Evolutionary conservation across 176 grass and related monocot species (phyloP).

Genomic region (Chloris gayana): DNA sequence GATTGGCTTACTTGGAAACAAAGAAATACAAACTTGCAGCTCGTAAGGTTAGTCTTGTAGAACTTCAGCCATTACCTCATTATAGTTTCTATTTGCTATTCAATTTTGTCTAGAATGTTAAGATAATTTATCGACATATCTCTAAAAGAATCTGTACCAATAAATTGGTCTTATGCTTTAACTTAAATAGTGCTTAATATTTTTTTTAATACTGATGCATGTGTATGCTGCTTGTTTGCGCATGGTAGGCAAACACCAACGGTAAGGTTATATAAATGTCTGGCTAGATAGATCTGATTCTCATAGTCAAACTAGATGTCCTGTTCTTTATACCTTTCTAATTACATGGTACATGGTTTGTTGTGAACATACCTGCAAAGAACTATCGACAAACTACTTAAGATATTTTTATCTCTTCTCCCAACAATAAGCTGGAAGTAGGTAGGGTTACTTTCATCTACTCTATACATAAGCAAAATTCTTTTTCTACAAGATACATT

Average conservation of each 20-base stretch:
- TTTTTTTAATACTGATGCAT: background rate
- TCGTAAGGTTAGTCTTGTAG: slow-evolving; percentile 68
- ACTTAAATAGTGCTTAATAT: background rate
- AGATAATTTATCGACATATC: background rate
- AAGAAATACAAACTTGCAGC: slow-evolving; percentile 98
- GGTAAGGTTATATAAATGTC: background rate
- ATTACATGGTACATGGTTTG: background rate
- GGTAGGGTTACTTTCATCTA: background rate
- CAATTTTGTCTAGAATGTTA: background rate
- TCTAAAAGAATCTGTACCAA: background rate
- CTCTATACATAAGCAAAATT: background rate
- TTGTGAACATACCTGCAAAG: background rate
- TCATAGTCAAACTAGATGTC: background rate
- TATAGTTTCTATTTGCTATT: background rate
- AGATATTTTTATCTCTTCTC: background rate
- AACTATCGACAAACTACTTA: background rate
- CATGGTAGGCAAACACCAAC: background rate
- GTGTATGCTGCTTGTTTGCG: background rate
- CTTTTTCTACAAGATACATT: background rate
- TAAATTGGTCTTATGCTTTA: slow-evolving; percentile 7
- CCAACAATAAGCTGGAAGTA: background rate
- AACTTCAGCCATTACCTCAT: slow-evolving; percentile 7
- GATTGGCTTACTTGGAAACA: slow-evolving; percentile 76
- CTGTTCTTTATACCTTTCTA: background rate
- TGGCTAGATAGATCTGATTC: background rate